Percentiles rank a stretch among this genome's conserved stretches.
Conservation (phyloP, 257 asterid genomes). For the Nicotiana knightiana region DNA sequence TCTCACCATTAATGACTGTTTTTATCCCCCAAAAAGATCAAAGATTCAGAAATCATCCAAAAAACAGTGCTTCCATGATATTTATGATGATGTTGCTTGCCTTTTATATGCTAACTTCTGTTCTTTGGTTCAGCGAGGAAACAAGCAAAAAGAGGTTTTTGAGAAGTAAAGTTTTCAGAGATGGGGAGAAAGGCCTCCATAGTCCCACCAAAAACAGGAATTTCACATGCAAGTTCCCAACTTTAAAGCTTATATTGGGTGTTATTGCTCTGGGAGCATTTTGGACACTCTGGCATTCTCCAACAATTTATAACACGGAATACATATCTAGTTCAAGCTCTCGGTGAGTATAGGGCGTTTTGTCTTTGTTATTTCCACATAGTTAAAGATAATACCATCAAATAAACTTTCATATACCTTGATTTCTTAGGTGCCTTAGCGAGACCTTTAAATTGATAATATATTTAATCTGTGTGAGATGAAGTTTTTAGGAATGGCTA, state of each 20-base stretch:
- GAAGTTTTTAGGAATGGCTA: not conserved
- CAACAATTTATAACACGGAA: slow-evolving; percentile 52
- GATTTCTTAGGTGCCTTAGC: not conserved
- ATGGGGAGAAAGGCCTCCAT: slow-evolving; percentile 50
- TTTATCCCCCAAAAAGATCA: too few species aligned
- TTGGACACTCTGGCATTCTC: slow-evolving; percentile 47
- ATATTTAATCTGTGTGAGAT: not conserved
- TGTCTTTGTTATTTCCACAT: not conserved
- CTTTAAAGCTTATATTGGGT: slow-evolving; percentile 56
- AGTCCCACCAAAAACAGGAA: slow-evolving; percentile 48
- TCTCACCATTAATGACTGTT: too few species aligned
- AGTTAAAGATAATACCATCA: not conserved
- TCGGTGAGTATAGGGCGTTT: slow-evolving; percentile 33
- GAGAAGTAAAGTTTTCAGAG: slow-evolving; percentile 48
- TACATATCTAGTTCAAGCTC: slow-evolving; percentile 29
- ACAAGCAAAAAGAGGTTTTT: slow-evolving; percentile 49
- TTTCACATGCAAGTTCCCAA: slow-evolving; percentile 47
- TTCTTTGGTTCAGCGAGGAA: slow-evolving; percentile 54
- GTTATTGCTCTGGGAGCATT: slow-evolving; percentile 61
- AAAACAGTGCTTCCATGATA: not conserved
- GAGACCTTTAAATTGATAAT: not conserved
- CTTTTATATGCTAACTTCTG: slow-evolving; percentile 11
- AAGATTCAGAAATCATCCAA: not conserved
- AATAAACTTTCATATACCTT: not conserved
- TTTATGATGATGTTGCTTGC: not conserved